Conservation (phyloP, 163 green algal species). For the Coccomyxa subellipsoidea region DNA sequence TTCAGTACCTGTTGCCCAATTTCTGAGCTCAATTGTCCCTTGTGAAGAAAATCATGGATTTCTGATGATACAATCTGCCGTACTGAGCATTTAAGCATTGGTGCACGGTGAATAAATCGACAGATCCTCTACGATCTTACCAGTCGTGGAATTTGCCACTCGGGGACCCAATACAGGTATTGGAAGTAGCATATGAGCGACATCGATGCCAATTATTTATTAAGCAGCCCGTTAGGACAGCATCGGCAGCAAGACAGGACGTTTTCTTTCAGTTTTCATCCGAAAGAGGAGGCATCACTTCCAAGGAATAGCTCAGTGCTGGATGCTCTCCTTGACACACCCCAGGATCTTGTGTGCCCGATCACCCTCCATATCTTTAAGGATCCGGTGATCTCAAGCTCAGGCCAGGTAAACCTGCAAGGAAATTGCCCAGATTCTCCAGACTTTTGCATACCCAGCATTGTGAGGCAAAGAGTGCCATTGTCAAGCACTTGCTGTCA, state of each 20-base stretch:
- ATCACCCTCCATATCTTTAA: conserved; percentile 31
- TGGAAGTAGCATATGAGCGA: not conserved
- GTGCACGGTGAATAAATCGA: no score
- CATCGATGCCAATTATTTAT: not conserved
- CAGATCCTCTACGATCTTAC: no score
- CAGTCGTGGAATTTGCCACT: no score
- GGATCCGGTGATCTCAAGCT: conserved; percentile 31
- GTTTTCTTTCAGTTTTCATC: not conserved
- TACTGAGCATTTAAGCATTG: no score
- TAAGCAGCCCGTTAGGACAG: not conserved
- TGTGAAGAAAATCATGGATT: not conserved
- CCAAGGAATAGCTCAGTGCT: not conserved
- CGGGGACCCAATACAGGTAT: no score
- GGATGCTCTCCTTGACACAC: conserved; percentile 30
- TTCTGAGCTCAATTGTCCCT: not conserved
- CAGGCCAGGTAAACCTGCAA: conserved; percentile 7
- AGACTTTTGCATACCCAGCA: not conserved
- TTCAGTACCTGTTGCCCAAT: not conserved
- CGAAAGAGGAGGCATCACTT: not conserved
- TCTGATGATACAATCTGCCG: not conserved
- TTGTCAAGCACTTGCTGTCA: no score
- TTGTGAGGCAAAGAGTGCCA: no score
- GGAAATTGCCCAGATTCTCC: not conserved
- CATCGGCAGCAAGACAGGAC: not conserved
- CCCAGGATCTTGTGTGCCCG: conserved; percentile 37